Evolutionary conservation across 257 asterid genomes (phyloP).

Genomic region (Galeopsis tetrahit): DNA sequence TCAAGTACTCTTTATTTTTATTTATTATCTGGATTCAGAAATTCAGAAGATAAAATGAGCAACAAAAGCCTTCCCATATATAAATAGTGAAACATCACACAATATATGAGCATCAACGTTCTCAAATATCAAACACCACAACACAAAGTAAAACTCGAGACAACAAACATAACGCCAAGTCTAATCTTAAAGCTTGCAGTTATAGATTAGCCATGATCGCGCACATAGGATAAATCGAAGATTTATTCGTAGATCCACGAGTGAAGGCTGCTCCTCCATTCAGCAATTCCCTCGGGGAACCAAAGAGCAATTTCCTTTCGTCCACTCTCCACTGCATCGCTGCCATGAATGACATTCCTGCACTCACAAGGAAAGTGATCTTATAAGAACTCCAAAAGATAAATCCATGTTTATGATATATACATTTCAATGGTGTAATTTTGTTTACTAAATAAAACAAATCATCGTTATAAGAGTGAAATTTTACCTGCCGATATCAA

Average conservation of each 20-base stretch:
- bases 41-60: neutral
- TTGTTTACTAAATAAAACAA: neutral
- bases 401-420: neutral
- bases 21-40: neutral
- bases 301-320: slow-evolving; percentile 93
- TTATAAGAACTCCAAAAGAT: too few species aligned
- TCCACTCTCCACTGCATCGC: slow-evolving; percentile 91
- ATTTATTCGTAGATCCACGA: slow-evolving; percentile 85
- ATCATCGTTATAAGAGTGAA: neutral
- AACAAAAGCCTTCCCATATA: neutral
- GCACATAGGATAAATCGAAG: neutral
- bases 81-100: neutral
- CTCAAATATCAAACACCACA: slow-evolving; percentile 10
- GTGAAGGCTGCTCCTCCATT: slow-evolving; percentile 86
- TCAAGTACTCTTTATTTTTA: neutral
- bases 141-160: neutral
- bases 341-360: slow-evolving; percentile 94
- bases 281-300: slow-evolving; percentile 92
- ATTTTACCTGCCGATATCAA: slow-evolving; percentile 82
- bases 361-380: slow-evolving; percentile 23
- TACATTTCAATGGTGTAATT: neutral
- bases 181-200: slow-evolving; percentile 30
- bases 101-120: slow-evolving; percentile 1
- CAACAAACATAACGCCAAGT: slow-evolving; percentile 12
- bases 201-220: slow-evolving; percentile 11